Percentiles rank a stretch among this genome's conserved stretches.
phyloP scores from a whole-genome alignment of 371 early-diverging fungal species.

The Mucor irregularis region DNA sequence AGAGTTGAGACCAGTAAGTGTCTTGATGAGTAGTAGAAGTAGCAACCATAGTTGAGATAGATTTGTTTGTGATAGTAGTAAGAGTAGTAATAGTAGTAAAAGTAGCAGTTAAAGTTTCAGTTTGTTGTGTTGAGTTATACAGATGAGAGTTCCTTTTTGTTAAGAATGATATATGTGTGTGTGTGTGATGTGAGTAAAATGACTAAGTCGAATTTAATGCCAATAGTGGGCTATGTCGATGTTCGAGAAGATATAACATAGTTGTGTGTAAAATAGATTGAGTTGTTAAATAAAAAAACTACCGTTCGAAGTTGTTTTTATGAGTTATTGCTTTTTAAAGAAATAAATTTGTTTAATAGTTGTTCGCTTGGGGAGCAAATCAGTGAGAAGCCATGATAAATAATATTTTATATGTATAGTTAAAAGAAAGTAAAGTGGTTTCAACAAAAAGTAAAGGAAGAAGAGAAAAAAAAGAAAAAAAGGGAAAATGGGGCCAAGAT shows the following conservation, averaged over 20 bases:
- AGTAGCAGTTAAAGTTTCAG: background rate
- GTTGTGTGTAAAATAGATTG: slow-evolving; percentile 10
- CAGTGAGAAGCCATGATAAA: slow-evolving; percentile 19
- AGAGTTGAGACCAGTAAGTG: slow-evolving; percentile 34
- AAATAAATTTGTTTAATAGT: slow-evolving; percentile 2
- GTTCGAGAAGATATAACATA: slow-evolving; percentile 12
- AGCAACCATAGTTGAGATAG: background rate
- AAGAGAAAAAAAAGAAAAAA: slow-evolving; percentile 3
- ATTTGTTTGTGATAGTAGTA: background rate
- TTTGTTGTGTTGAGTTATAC: background rate
- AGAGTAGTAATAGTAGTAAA: slow-evolving; percentile 1
- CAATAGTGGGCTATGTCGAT: slow-evolving; percentile 15
- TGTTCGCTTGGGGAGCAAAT: slow-evolving; percentile 19
- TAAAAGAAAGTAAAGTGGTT: background rate
- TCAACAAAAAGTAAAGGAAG: slow-evolving; percentile 4
- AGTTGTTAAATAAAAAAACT: slow-evolving; percentile 5
- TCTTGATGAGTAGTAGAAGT: slow-evolving; percentile 12
- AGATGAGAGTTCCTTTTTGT: too few species aligned
- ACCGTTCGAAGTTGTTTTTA: slow-evolving; percentile 2
- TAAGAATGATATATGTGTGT: too few species aligned
- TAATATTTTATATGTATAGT: slow-evolving; percentile 1
- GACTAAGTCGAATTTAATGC: slow-evolving; percentile 15
- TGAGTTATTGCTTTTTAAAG: slow-evolving; percentile 10
- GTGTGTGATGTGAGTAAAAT: slow-evolving; percentile 1
- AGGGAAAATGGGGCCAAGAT: slow-evolving; percentile 1